Conservation (phyloP, 1,284 basidiomycete genomes). For the Malassezia sympodialis region DNA sequence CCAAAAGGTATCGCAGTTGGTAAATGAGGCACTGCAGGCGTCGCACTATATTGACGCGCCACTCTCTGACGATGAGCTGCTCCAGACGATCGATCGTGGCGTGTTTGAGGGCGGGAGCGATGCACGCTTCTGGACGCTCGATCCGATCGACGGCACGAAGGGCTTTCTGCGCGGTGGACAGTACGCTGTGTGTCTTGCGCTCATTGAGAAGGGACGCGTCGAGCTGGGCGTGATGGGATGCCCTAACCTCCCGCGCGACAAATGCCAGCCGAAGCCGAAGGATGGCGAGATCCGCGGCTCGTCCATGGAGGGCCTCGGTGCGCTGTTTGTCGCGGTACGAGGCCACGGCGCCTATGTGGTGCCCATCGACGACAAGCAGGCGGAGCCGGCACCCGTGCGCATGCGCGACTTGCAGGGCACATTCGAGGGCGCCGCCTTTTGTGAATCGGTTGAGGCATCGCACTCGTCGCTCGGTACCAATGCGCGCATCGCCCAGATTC, state of each 20-base stretch:
- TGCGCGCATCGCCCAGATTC: constrained; percentile 60
- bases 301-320: constrained; percentile 31
- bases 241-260: constrained; percentile 65
- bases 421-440: constrained; percentile 58
- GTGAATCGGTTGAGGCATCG: constrained; percentile 86
- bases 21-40: constrained; percentile 64
- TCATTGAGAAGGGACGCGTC: constrained; percentile 74
- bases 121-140: constrained; percentile 71
- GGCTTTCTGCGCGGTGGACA: constrained; percentile 93
- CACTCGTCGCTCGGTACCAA: constrained; percentile 80
- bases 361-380: constrained; percentile 22
- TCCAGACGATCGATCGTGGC: constrained; percentile 78
- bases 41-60: constrained; percentile 49
- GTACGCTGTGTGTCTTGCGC: constrained; percentile 88
- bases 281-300: constrained; percentile 38
- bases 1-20: constrained; percentile 66
- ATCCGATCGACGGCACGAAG: constrained; percentile 85
- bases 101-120: constrained; percentile 71
- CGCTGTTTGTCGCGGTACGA: constrained; percentile 36
- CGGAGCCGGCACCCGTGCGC: constrained; percentile 25
- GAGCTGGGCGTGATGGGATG: constrained; percentile 75
- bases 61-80: constrained; percentile 53
- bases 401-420: constrained; percentile 30
- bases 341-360: constrained; percentile 39
- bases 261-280: constrained; percentile 44